A percentile compares a stretch with the other conserved stretches of the same genome.
These are phyloP conservation scores for Pseudogymnoascus sp. DNA, from an alignment of 2,329 filamentous ascomycete genomes.

Conservation along the genomic window DNA sequence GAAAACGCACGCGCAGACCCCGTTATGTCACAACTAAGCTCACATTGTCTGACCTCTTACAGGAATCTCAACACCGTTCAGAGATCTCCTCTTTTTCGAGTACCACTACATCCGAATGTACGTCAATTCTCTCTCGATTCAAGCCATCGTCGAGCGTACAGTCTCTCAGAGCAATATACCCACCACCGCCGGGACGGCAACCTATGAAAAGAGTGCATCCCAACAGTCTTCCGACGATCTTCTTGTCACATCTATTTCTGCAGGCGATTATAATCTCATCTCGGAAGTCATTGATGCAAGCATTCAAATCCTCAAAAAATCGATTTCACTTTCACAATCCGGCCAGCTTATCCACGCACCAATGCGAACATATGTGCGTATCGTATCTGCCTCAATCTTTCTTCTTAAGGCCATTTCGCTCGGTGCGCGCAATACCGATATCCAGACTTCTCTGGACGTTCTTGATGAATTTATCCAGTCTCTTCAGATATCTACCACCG, in stretches of 20 bases:
- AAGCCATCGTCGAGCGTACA: conserved; percentile 48
- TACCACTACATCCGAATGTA: conserved; percentile 38
- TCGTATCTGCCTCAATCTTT: conserved; percentile 48
- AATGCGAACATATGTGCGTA: conserved; percentile 44
- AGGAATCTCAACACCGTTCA: background rate
- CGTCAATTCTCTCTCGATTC: conserved; percentile 43
- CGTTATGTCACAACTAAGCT: conserved; percentile 20
- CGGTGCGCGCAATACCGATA: conserved; percentile 10
- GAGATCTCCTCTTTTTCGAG: conserved; percentile 42
- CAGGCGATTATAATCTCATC: conserved; percentile 46
- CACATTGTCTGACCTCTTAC: background rate
- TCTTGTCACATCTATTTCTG: conserved; percentile 37
- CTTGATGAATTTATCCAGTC: conserved; percentile 11
- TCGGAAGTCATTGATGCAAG: conserved; percentile 48
- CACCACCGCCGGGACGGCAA: conserved; percentile 28
- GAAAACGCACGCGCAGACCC: conserved; percentile 24
- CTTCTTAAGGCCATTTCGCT: conserved; percentile 17
- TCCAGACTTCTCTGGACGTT: conserved; percentile 11
- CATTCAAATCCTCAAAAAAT: conserved; percentile 43
- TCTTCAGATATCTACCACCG: conserved; percentile 11
- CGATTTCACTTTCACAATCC: conserved; percentile 39
- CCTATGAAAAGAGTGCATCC: background rate
- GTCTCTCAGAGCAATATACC: conserved; percentile 30
- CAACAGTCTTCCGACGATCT: background rate
- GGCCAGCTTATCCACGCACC: conserved; percentile 43